Evolutionary conservation across 306 rosid genomes (phyloP).

Genomic region (Castanea sativa): DNA sequence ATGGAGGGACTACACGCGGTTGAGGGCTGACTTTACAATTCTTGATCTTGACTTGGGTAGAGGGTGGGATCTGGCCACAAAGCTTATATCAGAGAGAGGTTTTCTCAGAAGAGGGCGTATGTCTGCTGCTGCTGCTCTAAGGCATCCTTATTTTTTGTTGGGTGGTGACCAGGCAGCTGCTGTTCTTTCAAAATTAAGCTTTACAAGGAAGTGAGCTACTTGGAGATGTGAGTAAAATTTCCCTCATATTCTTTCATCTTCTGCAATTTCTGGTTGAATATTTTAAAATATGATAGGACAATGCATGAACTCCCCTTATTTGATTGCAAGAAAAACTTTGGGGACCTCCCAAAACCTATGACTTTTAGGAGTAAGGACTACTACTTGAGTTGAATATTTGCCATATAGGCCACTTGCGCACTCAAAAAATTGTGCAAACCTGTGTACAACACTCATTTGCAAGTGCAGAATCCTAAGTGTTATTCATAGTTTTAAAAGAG

Average conservation of each 20-base stretch:
- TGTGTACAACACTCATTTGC: too few relatives aligned
- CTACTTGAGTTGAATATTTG: neutral
- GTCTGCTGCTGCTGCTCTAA: constrained; percentile 52
- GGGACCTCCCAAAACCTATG: neutral
- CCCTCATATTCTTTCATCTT: neutral
- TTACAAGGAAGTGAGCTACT: constrained; percentile 27
- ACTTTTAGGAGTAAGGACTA: neutral
- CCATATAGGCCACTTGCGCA: neutral
- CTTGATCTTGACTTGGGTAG: constrained; percentile 55
- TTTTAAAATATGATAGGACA: neutral
- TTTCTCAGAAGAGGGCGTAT: constrained; percentile 44
- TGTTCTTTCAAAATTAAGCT: constrained; percentile 49
- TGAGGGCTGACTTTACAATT: constrained; percentile 54
- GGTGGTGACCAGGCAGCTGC: constrained; percentile 61
- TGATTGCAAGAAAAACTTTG: neutral
- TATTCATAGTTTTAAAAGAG: neutral
- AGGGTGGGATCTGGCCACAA: constrained; percentile 57
- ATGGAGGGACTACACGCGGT: constrained; percentile 73
- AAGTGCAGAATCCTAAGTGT: too few relatives aligned
- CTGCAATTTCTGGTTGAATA: neutral
- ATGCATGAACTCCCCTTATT: neutral
- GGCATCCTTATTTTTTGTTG: constrained; percentile 57
- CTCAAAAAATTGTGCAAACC: neutral
- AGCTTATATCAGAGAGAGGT: constrained; percentile 47
- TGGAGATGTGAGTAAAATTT: neutral